A percentile compares a stretch with the other conserved stretches of the same genome.
Conservation (phyloP, 139 green algal species). For the Coccomyxa sp. region DNA sequence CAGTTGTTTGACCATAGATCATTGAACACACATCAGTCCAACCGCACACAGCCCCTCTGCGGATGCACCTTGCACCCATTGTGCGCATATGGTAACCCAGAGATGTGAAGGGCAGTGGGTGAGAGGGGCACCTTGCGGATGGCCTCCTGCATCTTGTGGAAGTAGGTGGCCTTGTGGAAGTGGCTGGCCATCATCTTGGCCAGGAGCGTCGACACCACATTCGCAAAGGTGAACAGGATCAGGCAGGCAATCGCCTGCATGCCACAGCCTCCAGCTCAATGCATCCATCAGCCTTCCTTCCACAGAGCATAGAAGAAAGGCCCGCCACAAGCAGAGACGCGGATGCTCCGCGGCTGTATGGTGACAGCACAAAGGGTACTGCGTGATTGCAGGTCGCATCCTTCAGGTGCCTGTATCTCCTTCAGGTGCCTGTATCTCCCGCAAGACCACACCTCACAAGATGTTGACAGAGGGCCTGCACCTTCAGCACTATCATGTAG, state of each 20-base stretch:
- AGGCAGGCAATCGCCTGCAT: conserved; percentile 35
- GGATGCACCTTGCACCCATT: neutral
- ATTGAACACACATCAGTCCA: no score
- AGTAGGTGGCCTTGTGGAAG: conserved; percentile 68
- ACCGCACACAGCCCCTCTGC: no score
- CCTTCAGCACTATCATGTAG: neutral
- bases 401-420: no score
- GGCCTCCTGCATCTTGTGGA: conserved; percentile 64
- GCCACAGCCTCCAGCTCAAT: neutral
- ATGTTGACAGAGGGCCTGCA: no score
- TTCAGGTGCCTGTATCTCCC: no score
- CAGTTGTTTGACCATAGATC: no score
- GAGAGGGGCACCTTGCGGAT: conserved; percentile 35
- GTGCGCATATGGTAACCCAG: neutral
- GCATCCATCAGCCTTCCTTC: neutral
- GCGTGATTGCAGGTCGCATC: neutral
- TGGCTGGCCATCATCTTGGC: conserved; percentile 37
- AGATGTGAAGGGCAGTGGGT: neutral
- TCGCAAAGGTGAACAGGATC: conserved; percentile 38
- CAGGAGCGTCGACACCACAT: conserved; percentile 30
- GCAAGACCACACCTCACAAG: no score
- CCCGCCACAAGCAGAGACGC: no score
- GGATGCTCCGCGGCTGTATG: neutral
- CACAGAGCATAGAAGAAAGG: neutral
- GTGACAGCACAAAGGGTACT: neutral